phyloP scores from a whole-genome alignment of 2,329 filamentous ascomycete genomes.

The Hypoxylon sp. region DNA sequence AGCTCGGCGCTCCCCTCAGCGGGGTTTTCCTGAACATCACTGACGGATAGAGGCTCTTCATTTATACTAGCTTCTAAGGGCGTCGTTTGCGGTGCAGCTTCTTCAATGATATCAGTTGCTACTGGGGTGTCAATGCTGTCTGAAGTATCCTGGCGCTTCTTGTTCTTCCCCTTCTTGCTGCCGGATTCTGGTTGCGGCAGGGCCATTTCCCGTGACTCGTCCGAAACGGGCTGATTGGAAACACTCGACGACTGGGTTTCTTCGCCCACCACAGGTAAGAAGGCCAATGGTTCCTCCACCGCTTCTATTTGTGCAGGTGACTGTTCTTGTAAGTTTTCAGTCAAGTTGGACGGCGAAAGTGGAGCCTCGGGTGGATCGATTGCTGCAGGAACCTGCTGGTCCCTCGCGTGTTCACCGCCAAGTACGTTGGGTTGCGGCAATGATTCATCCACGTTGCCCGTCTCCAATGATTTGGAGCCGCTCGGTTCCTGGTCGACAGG shows the following conservation, averaged over 20 bases:
- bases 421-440: conserved; percentile 40
- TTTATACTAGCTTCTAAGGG: conserved; percentile 22
- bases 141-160: conserved; percentile 45
- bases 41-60: conserved; percentile 13
- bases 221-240: conserved; percentile 20
- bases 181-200: conserved; percentile 48
- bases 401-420: conserved; percentile 46
- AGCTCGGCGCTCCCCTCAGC: conserved; percentile 14
- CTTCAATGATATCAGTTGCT: conserved; percentile 26
- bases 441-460: conserved; percentile 42
- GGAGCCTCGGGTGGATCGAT: conserved; percentile 37
- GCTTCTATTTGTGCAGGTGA: conserved; percentile 40
- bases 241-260: conserved; percentile 35
- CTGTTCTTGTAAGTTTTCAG: conserved; percentile 39
- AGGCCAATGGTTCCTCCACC: conserved; percentile 26
- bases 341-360: conserved; percentile 29
- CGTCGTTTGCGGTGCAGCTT: conserved; percentile 22
- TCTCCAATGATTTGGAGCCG: conserved; percentile 34
- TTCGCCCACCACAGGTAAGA: conserved; percentile 19
- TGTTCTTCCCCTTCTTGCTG: conserved; percentile 53
- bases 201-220: conserved; percentile 42
- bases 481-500: conserved; percentile 32
- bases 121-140: conserved; percentile 35
- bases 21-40: conserved; percentile 24
- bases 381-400: conserved; percentile 39